phyloP scores from a whole-genome alignment of 169 alveolate genomes.

The Cryptosporidium meleagridis region DNA sequence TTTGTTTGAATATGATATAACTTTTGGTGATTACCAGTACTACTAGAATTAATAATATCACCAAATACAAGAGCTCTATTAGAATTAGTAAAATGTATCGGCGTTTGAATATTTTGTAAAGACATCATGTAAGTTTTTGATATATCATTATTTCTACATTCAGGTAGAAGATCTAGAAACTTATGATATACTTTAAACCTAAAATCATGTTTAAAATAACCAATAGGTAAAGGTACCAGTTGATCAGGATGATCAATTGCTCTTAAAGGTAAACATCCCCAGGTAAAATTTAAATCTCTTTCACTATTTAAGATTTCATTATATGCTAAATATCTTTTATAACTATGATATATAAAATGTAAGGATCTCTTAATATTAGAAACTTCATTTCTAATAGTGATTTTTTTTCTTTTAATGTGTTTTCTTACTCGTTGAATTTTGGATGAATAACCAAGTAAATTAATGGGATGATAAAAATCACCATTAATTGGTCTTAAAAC shows the following conservation, averaged over 20 bases:
- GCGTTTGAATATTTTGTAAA: neutral
- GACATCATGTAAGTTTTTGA: slow-evolving; percentile 36
- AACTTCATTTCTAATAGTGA: neutral
- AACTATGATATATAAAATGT: neutral
- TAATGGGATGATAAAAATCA: slow-evolving; percentile 55
- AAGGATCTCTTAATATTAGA: slow-evolving; percentile 3
- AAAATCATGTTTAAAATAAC: slow-evolving; percentile 78
- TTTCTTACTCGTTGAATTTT: slow-evolving; percentile 4
- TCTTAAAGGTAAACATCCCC: slow-evolving; percentile 91
- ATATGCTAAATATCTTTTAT: neutral
- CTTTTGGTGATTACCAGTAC: neutral
- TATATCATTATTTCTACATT: neutral
- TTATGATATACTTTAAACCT: slow-evolving; percentile 64
- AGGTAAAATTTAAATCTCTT: slow-evolving; percentile 82
- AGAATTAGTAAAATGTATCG: slow-evolving; percentile 5
- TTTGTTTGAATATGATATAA: neutral
- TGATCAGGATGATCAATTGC: slow-evolving; percentile 88
- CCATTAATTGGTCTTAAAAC: slow-evolving; percentile 32
- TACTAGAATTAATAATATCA: neutral
- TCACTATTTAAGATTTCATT: slow-evolving; percentile 66
- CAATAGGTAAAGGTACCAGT: slow-evolving; percentile 90
- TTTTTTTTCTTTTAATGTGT: slow-evolving; percentile 16
- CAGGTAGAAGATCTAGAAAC: slow-evolving; percentile 49
- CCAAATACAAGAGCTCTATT: slow-evolving; percentile 21
- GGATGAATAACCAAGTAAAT: slow-evolving; percentile 11